Evolutionary conservation across 208 protist species (phyloP), one percentile per base, ranked within the genome.

Genomic region (Trypanosoma congolense): DNA sequence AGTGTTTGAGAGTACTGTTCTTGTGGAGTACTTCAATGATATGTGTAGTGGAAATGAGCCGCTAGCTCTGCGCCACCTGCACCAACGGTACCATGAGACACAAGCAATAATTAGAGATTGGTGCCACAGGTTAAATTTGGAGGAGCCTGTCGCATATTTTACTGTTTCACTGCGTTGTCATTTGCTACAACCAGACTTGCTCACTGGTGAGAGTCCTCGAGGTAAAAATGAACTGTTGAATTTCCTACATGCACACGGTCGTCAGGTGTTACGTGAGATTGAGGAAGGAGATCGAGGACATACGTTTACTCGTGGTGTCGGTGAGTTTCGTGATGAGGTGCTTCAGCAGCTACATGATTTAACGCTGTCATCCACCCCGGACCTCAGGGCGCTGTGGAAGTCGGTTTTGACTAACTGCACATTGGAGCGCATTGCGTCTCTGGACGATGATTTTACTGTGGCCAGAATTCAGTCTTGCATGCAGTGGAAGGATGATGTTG

Each of bases 381-480:
- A 81, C 43, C 28, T 92, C 33, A 79, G 79, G 47, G 58, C 60
- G 16, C 57, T 93, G 6, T 89, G 79, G 82, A 65, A 69, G 22
- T 65, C 61, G 12, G 54, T 83, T 33, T 57, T 93, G n/a, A 70
- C 80, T 19, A 60, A 70, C 6, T 53, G 71, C 53, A 79, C 87
- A 6, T 31, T 42, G 16, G 70, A 78, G 9, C 64, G 68, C 36
- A 66, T 93, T 40, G 65, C 56, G 10, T 49, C 55, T 35, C 42
- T 90, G 5, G 82, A 78, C 22, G 80, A 90, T 26, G 78, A 90
- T 58, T 88, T 86, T 64, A 68, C 68, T 2, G 65, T 70, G 38
- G 70, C 68, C 38, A 63, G 61, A 22, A 50, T 93, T 52, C 56
- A 69, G n/a, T 68, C 62, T 16, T 77, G 69, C 18, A 49, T 89